Base-by-base conservation (phyloP, 768 basidiomycete genomes). In the Agaricus blazei region DNA sequence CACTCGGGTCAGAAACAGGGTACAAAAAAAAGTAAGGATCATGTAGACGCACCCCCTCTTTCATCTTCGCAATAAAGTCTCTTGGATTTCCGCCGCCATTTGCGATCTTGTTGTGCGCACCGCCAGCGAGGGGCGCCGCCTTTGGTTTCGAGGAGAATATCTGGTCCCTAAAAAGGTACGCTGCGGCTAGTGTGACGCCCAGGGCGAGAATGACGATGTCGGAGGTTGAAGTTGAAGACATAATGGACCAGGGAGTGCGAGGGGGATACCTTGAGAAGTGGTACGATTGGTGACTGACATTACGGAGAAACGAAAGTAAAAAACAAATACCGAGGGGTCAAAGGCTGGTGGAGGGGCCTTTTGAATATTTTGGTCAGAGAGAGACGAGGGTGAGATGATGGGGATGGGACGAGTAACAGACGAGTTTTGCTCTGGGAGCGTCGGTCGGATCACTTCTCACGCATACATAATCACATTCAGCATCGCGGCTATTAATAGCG, bases 61-160 rank as follows among this genome's bases (percentile, higher is more conserved):
- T 90, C 93, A 98, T 94, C 75, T 95, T 95, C 11, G 84, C 83
- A 41, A 97, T 80, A 66, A 97, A 97, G 69, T 98, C 93, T 43
- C 95, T 77, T n/a, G 94, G 93, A 65, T 97, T 93, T 1, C 84
- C 88, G 55, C 81, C 82, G 47, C 85, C 88, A 75, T 87, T 87
- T 38, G 75, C 67, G 40, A 73, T 71, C 51, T 79, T 77, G 31
- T 79, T 77, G 29, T 77, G 52, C 24, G 67, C 56, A 40, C 19
- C 9, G 2, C 43, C 44, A 24, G 48, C 14, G 37, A 75, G 56
- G 0, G 84, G 76, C 34, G 76, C 72, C 9, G 74, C 62, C 67
- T 85, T 89, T 23, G 82, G 80, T 60, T 87, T 84, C 23, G 85
- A 78, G 7, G 85, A 73, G 56, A 91, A 91, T 9, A 93, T 68